Conservation (phyloP, 1,139 yeast genomes). For the Kurtzmaniella quercitrusa region DNA sequence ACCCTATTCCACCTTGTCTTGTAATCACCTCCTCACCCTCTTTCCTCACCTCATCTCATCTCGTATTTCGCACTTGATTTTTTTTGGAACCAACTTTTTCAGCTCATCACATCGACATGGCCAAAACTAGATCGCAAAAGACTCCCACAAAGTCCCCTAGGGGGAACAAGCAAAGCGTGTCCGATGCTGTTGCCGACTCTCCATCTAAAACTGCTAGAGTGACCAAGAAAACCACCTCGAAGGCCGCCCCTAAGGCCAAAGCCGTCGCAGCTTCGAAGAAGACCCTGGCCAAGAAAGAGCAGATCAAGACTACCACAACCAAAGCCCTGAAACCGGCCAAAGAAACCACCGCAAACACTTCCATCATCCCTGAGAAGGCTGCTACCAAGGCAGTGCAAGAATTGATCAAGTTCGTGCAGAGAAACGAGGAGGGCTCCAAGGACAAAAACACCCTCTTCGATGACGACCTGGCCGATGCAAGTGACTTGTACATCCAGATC, state of each 20-base stretch:
- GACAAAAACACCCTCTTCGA: constrained; percentile 35
- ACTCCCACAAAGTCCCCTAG: constrained; percentile 20
- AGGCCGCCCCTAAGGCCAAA: not conserved
- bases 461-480: constrained; percentile 54
- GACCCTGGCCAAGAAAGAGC: not conserved
- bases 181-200: constrained; percentile 3
- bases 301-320: not conserved
- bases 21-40: not conserved
- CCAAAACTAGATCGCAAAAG: constrained; percentile 29
- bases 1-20: no score
- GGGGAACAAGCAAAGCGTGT: constrained; percentile 13
- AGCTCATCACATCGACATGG: constrained; percentile 15
- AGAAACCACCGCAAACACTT: constrained; percentile 1
- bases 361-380: constrained; percentile 9
- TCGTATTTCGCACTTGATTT: not conserved
- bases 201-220: constrained; percentile 4
- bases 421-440: constrained; percentile 22
- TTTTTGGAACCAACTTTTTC: not conserved
- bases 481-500: constrained; percentile 53
- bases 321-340: constrained; percentile 1
- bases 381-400: constrained; percentile 48
- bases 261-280: not conserved
- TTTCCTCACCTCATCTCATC: not conserved
- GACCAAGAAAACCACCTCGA: constrained; percentile 2
- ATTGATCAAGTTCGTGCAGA: constrained; percentile 39